These are phyloP conservation scores for Fusarium sp. DNA, from an alignment of 2,329 filamentous ascomycete genomes.

Conservation along the genomic window DNA sequence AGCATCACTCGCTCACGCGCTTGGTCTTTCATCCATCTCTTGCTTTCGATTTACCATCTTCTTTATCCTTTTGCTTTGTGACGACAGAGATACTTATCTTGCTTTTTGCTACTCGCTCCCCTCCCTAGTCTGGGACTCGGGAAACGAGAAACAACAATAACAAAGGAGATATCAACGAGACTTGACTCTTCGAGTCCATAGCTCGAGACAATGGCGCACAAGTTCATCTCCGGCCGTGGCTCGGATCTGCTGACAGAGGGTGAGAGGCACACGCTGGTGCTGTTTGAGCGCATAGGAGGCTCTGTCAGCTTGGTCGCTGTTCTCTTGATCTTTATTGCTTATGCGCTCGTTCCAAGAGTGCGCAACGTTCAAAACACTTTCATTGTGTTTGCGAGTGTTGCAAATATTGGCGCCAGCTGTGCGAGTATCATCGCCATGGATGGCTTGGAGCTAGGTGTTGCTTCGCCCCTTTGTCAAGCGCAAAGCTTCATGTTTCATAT, in stretches of 20 bases:
- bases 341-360: constrained; percentile 64
- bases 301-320: constrained; percentile 68
- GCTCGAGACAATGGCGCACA: constrained; percentile 26
- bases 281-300: constrained; percentile 69
- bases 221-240: constrained; percentile 35
- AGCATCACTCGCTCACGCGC: neutral
- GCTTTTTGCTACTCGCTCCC: constrained; percentile 13
- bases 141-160: constrained; percentile 13
- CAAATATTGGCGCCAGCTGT: constrained; percentile 71
- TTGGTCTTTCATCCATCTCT: neutral
- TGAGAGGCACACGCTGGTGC: constrained; percentile 61
- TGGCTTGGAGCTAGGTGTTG: constrained; percentile 69
- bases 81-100: constrained; percentile 1
- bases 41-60: neutral
- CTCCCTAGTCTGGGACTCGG: constrained; percentile 23
- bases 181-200: neutral
- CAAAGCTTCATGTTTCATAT: constrained; percentile 77
- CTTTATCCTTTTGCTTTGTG: neutral
- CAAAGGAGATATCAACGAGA: neutral
- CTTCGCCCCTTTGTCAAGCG: constrained; percentile 72
- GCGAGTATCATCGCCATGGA: constrained; percentile 81
- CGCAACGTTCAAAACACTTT: constrained; percentile 74
- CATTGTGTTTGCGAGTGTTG: constrained; percentile 73
- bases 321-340: constrained; percentile 67
- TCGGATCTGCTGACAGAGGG: constrained; percentile 53